phyloP scores from a whole-genome alignment of 345 rosid species.

The Brassica carinata region DNA sequence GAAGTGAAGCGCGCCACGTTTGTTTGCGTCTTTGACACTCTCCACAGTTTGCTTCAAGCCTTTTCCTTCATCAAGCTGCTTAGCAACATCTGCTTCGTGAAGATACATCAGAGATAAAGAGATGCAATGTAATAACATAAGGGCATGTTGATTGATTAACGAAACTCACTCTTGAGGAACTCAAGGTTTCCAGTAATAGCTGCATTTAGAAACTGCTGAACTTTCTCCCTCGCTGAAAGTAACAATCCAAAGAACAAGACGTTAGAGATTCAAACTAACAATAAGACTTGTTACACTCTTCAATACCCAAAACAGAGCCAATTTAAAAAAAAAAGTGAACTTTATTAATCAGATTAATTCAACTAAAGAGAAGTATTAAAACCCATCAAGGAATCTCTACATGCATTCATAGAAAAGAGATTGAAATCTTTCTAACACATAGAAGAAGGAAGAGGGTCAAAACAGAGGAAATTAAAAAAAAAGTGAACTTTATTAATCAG shows the following conservation, averaged over 20 bases:
- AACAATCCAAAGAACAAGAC: constrained; percentile 5
- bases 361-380: neutral
- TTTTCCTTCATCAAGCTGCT: constrained; percentile 82
- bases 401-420: constrained; percentile 6
- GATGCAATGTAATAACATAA: neutral
- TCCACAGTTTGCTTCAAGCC: constrained; percentile 63
- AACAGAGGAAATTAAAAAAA: neutral
- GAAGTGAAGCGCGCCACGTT: constrained; percentile 93
- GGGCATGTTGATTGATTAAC: neutral
- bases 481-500: constrained; percentile 6
- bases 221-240: constrained; percentile 71
- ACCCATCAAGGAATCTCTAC: constrained; percentile 12
- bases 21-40: constrained; percentile 85
- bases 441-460: neutral
- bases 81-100: constrained; percentile 54
- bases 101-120: constrained; percentile 15
- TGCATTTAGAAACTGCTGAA: constrained; percentile 67
- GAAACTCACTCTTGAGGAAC: constrained; percentile 78
- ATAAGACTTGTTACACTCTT: neutral
- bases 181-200: constrained; percentile 76
- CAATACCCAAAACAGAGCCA: neutral
- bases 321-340: constrained; percentile 9
- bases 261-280: neutral
- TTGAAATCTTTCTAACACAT: constrained; percentile 2
- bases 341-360: constrained; percentile 14